These are phyloP conservation scores for Tricholoma saponaceum DNA, from an alignment of 768 basidiomycete genomes.

Conservation along the genomic window DNA sequence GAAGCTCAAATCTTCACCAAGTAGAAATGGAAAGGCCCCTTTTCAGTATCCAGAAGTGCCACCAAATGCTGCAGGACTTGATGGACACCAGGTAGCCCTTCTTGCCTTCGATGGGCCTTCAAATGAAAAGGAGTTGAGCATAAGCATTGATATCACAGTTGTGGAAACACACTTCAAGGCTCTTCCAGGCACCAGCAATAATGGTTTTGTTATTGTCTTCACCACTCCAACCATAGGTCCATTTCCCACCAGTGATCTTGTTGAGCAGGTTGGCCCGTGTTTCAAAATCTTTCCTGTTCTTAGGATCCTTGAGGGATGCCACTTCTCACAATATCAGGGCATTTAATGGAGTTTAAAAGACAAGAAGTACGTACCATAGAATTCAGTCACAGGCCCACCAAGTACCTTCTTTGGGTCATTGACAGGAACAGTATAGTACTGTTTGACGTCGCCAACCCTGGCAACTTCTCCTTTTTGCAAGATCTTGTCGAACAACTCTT, in stretches of 20 bases:
- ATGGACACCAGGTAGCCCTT: neutral
- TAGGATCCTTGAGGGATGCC: neutral
- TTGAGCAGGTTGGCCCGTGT: neutral
- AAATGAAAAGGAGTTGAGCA: neutral
- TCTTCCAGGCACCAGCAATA: neutral
- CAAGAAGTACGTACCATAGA: neutral
- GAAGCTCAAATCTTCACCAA: neutral
- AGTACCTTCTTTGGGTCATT: neutral
- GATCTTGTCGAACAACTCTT: neutral
- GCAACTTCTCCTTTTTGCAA: neutral
- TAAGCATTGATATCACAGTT: neutral
- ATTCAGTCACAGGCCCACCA: neutral
- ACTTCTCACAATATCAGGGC: neutral
- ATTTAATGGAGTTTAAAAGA: neutral
- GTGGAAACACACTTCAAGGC: neutral
- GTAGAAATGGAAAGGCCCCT: neutral
- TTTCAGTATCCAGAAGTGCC: neutral
- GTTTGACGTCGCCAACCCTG: neutral
- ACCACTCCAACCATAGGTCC: neutral
- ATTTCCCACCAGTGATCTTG: neutral
- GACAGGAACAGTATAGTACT: neutral
- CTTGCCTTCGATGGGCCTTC: neutral
- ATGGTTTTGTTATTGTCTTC: neutral
- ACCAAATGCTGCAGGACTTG: neutral
- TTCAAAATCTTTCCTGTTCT: neutral